phyloP scores from a whole-genome alignment of 148 eudicot species.

The Tetragonia tetragonoides region DNA sequence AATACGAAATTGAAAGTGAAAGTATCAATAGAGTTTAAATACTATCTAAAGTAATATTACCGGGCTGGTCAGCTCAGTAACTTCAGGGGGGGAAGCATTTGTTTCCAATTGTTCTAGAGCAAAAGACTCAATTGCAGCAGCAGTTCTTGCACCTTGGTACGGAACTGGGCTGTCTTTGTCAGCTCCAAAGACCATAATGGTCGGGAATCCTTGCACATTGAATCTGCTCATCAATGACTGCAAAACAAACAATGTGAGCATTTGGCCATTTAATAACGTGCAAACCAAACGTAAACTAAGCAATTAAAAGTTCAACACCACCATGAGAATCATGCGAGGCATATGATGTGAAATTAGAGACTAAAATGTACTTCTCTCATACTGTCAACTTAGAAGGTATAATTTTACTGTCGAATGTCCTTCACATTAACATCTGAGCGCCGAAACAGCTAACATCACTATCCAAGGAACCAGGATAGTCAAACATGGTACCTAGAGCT shows the following conservation, averaged over 20 bases:
- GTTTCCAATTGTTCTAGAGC: conserved; percentile 86
- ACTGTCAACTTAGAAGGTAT: background rate
- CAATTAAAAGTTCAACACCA: background rate
- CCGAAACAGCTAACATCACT: background rate
- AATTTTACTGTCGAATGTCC: background rate
- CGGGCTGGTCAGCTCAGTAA: conserved; percentile 67
- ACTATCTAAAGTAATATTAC: conserved; percentile 37
- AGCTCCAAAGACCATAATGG: conserved; percentile 89
- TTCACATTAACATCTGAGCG: background rate
- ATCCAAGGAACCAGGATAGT: background rate
- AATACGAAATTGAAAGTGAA: background rate
- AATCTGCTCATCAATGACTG: conserved; percentile 96
- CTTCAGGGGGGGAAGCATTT: conserved; percentile 83
- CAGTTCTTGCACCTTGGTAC: conserved; percentile 86
- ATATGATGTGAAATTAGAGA: background rate
- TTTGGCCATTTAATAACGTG: background rate
- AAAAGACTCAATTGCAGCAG: conserved; percentile 84
- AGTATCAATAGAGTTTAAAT: background rate
- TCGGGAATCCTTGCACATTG: conserved; percentile 86
- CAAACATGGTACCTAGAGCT: background rate
- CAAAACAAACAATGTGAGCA: conserved; percentile 12
- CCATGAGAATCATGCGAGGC: background rate
- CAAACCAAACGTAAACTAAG: background rate
- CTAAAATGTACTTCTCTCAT: background rate
- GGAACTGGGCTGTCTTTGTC: conserved; percentile 83